Conservation (phyloP, 2,329 filamentous ascomycete genomes). For the Aspergillus sp. region DNA sequence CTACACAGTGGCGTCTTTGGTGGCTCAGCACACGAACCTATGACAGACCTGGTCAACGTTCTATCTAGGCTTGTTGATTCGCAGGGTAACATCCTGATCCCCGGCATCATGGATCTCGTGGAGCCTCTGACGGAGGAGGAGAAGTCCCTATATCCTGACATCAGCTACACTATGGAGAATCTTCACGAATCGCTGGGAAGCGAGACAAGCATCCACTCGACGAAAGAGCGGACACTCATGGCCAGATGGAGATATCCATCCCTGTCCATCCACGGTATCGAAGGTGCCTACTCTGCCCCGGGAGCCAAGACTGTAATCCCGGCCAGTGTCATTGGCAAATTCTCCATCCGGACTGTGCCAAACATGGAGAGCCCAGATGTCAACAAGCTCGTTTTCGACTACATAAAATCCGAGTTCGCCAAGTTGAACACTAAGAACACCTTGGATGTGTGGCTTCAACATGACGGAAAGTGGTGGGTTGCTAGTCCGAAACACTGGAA, state of each 20-base stretch:
- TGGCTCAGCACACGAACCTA: slow-evolving; percentile 92
- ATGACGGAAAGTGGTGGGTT: slow-evolving; percentile 98
- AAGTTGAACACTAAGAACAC: slow-evolving; percentile 90
- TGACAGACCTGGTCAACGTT: slow-evolving; percentile 86
- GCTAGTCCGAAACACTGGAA: slow-evolving; percentile 98
- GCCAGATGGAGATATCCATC: slow-evolving; percentile 93
- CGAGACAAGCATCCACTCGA: slow-evolving; percentile 75
- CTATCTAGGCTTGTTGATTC: slow-evolving; percentile 80
- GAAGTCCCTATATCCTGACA: slow-evolving; percentile 76
- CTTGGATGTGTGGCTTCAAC: slow-evolving; percentile 71
- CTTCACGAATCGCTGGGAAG: slow-evolving; percentile 87
- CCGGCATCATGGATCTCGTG: slow-evolving; percentile 90
- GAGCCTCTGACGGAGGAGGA: slow-evolving; percentile 82
- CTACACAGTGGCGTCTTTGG: slow-evolving; percentile 96
- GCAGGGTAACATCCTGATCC: slow-evolving; percentile 85
- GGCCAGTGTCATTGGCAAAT: slow-evolving; percentile 95
- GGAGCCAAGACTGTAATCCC: slow-evolving; percentile 98
- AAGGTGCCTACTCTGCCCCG: slow-evolving; percentile 87
- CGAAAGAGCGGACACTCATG: slow-evolving; percentile 92
- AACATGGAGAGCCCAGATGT: slow-evolving; percentile 93
- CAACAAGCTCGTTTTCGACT: slow-evolving; percentile 75
- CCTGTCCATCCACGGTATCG: slow-evolving; percentile 86
- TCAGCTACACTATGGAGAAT: slow-evolving; percentile 94
- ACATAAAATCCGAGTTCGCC: slow-evolving; percentile 76
- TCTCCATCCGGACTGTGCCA: slow-evolving; percentile 94